Evolutionary conservation across 2,329 filamentous ascomycete genomes (phyloP).

Genomic region (Cladosporium sp.): DNA sequence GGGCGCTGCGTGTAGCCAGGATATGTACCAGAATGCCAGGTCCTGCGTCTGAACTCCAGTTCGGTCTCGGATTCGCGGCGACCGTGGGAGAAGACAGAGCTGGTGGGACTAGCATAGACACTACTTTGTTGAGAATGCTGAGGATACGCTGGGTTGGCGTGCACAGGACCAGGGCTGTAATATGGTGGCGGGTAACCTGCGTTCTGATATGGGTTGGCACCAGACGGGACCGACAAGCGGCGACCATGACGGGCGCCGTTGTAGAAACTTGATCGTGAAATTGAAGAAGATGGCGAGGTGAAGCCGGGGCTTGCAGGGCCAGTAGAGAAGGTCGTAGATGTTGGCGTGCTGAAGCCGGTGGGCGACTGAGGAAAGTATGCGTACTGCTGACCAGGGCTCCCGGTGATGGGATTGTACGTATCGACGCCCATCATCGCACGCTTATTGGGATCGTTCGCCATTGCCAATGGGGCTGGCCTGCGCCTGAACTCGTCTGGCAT

Average conservation of each 20-base stretch:
- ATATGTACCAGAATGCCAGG: conserved; percentile 82
- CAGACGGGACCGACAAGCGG: conserved; percentile 79
- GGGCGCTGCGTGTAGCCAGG: conserved; percentile 61
- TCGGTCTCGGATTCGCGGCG: conserved; percentile 70
- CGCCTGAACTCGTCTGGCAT: conserved; percentile 67
- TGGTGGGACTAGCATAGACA: conserved; percentile 67
- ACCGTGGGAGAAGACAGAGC: conserved; percentile 61
- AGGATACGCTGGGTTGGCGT: conserved; percentile 56
- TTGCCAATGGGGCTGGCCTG: conserved; percentile 78
- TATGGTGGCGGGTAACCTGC: conserved; percentile 56
- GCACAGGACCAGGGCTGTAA: conserved; percentile 53
- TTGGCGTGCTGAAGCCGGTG: conserved; percentile 76
- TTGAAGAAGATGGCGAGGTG: conserved; percentile 70
- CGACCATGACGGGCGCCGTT: conserved; percentile 70
- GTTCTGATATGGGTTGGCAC: conserved; percentile 69
- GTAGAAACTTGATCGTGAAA: conserved; percentile 71
- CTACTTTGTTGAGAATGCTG: conserved; percentile 60
- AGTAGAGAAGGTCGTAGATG: conserved; percentile 77
- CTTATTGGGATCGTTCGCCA: conserved; percentile 66
- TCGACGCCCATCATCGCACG: conserved; percentile 68
- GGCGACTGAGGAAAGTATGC: conserved; percentile 68
- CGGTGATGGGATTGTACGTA: conserved; percentile 57
- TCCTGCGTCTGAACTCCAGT: conserved; percentile 77
- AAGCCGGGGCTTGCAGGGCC: conserved; percentile 77
- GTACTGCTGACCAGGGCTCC: conserved; percentile 64